Conservation (phyloP, 1,284 basidiomycete genomes). For the Fomitopsis pinicola region DNA sequence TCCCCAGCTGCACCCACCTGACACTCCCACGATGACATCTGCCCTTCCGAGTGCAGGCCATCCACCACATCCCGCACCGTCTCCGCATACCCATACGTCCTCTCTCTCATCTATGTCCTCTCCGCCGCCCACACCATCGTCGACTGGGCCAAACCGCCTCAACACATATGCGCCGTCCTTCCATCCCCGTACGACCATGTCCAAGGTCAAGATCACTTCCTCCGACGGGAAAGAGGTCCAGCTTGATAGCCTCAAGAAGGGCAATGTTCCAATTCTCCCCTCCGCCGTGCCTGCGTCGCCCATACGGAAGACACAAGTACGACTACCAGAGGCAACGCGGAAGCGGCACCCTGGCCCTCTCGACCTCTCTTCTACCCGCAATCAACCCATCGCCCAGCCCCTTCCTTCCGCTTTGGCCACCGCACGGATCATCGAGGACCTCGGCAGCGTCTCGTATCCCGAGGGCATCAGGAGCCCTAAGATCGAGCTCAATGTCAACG, state of each 20-base stretch:
- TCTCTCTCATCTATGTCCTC: conserved; percentile 50
- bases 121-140: conserved; percentile 64
- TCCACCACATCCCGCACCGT: conserved; percentile 46
- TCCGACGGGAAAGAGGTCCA: conserved; percentile 57
- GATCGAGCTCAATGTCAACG: conserved; percentile 81
- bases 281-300: conserved; percentile 40
- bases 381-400: conserved; percentile 37
- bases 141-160: conserved; percentile 38
- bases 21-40: conserved; percentile 61
- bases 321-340: conserved; percentile 33
- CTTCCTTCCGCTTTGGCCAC: conserved; percentile 68
- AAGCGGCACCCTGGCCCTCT: conserved; percentile 67
- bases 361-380: conserved; percentile 53
- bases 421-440: conserved; percentile 81
- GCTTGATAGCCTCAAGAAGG: conserved; percentile 36
- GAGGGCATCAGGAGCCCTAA: conserved; percentile 81
- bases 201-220: conserved; percentile 43
- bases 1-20: conserved; percentile 50
- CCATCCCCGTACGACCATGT: conserved; percentile 41
- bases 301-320: conserved; percentile 28
- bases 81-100: conserved; percentile 44
- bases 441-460: conserved; percentile 80
- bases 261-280: conserved; percentile 29
- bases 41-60: conserved; percentile 46
- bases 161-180: conserved; percentile 62